Evolutionary conservation across 2,329 filamentous ascomycete species (phyloP), one percentile per base, ranked within the genome.

Genomic region (Cordyceps tenuipes): DNA sequence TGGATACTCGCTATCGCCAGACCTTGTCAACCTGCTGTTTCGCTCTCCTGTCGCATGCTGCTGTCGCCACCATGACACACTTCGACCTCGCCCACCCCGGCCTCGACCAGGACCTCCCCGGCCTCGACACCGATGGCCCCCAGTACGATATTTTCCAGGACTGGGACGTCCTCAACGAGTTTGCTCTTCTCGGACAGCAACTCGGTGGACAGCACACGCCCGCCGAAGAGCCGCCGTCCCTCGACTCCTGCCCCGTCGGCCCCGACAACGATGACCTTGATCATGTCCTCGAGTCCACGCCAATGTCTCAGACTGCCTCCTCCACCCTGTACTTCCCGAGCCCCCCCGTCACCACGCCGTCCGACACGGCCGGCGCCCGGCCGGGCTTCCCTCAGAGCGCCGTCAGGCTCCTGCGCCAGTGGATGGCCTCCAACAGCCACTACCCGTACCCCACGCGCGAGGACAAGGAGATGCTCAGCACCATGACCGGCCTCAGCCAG

Each of bases 381-480:
- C 57, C 57, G 5, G 57, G 57, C 13, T 66, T 96, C 71, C 88
- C 90, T 3, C 79, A 87, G 61, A 85, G 90, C 64, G 88, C 89
- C 0, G 81, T 92, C 62, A 86, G 87, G 63, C 80, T 90, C 26
- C 75, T 96, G 57, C 91, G 91, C 71, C 84, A 86, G 66, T 96
- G 91, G 91, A 79, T 95, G 17, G 80, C 85, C 0, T 82, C 83
- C 9, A 89, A 96, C 69, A 81, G 80, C 62, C 80, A 86, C 48
- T 88, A 93, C 65, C 91, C 91, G 0, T 96, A 96, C 68, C 90
- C 91, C 7, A 90, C 82, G 13, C 90, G 94, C 43, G 84, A 89
- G 53, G 89, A 96, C 68, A 93, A 91, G 67, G 86, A 90, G 61
- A 79, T 82, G 47, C 77, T 96, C 13, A 85, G 89, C 69, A 77